Evolutionary conservation across 306 rosid species (phyloP).

Genomic region (Castanopsis chinensis): DNA sequence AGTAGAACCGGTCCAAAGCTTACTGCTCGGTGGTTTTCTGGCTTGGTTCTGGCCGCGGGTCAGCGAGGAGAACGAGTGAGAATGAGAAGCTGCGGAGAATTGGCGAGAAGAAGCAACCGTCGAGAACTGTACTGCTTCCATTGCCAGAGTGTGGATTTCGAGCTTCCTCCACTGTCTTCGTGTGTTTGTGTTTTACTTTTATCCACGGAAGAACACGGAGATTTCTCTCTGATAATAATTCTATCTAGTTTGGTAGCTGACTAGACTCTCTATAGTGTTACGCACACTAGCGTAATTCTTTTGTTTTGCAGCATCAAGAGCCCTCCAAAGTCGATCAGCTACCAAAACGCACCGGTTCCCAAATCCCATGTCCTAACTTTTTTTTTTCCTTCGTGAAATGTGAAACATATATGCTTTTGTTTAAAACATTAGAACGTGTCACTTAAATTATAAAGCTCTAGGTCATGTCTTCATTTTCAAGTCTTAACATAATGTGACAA

Average conservation of each 20-base stretch:
- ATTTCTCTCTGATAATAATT: constrained; percentile 2
- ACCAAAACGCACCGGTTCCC: not conserved
- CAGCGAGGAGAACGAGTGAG: constrained; percentile 24
- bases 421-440: too few species aligned
- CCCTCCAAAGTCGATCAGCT: not conserved
- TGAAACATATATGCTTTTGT: too few species aligned
- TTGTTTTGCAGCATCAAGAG: not conserved
- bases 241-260: constrained; percentile 2
- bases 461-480: too few species aligned
- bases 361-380: too few species aligned
- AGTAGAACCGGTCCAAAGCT: constrained; percentile 39
- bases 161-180: not conserved
- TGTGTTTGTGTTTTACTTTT: not conserved
- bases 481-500: too few species aligned
- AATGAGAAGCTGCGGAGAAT: constrained; percentile 44
- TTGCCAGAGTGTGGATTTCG: constrained; percentile 2
- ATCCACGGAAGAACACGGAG: constrained; percentile 31
- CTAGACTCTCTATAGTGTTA: not conserved
- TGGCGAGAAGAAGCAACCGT: constrained; percentile 68
- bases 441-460: too few species aligned
- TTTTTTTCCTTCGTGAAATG: too few species aligned
- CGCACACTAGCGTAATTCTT: not conserved
- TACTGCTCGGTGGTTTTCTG: constrained; percentile 21
- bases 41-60: constrained; percentile 24
- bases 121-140: constrained; percentile 73